These are phyloP conservation scores for Dimargaris cristalligena DNA, from an alignment of 192 early-diverging fungal species.

Conservation along the genomic window DNA sequence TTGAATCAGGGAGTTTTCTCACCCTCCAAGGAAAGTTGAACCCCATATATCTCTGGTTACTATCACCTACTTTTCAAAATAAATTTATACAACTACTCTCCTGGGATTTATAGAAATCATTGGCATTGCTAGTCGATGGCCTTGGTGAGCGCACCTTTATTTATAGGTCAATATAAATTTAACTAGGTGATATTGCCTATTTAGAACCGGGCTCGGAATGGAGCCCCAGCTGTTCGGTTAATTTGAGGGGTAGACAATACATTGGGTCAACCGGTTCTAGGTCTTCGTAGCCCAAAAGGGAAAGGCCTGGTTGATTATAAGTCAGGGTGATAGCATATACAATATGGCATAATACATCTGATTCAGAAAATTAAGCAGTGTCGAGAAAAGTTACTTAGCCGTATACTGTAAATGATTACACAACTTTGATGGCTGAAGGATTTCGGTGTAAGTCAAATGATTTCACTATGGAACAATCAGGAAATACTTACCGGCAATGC, in stretches of 20 bases:
- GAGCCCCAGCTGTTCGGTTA: slow-evolving; percentile 40
- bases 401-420: neutral
- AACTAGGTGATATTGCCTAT: too few relatives aligned
- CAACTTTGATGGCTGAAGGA: neutral
- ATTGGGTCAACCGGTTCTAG: slow-evolving; percentile 72
- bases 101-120: too few relatives aligned
- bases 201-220: too few relatives aligned
- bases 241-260: slow-evolving; percentile 67
- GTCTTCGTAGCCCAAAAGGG: slow-evolving; percentile 61
- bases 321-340: neutral
- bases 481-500: slow-evolving; percentile 46
- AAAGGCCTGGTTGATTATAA: slow-evolving; percentile 31
- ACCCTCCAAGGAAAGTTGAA: too few relatives aligned
- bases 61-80: too few relatives aligned
- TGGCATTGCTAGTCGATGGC: too few relatives aligned
- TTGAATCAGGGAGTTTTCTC: too few relatives aligned
- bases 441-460: neutral
- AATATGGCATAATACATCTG: neutral
- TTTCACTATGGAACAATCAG: slow-evolving; percentile 5
- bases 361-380: neutral
- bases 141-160: too few relatives aligned
- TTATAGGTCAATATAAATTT: too few relatives aligned
- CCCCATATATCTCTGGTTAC: too few relatives aligned
- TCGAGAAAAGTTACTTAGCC: neutral
- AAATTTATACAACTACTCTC: too few relatives aligned